Conservation (phyloP, 2,329 filamentous ascomycete species). For the Coniochaeta prunicola region DNA sequence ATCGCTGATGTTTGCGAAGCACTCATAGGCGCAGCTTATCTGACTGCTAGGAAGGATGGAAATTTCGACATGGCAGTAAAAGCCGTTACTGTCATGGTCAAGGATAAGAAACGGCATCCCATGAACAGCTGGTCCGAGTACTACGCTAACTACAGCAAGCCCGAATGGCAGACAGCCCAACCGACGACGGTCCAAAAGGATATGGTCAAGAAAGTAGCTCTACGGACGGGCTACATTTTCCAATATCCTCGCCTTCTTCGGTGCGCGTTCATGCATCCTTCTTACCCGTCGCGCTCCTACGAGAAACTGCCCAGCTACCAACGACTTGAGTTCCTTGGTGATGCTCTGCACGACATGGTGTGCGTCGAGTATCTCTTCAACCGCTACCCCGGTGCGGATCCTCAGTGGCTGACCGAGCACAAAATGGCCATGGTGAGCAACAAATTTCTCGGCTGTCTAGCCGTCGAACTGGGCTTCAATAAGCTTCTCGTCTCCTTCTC, state of each 20-base stretch:
- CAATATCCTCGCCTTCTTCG: constrained; percentile 66
- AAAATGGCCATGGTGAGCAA: constrained; percentile 99
- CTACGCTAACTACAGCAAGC: constrained; percentile 57
- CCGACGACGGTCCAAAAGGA: constrained; percentile 62
- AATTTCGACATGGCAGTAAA: constrained; percentile 51
- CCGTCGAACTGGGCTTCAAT: constrained; percentile 72
- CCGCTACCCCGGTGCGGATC: constrained; percentile 69
- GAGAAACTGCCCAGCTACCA: constrained; percentile 85
- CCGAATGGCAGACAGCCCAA: constrained; percentile 59
- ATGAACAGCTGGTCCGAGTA: constrained; percentile 70
- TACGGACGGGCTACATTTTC: constrained; percentile 57
- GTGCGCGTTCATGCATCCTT: constrained; percentile 84
- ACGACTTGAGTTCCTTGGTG: constrained; percentile 84
- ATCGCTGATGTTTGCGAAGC: constrained; percentile 94
- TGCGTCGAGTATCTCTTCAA: constrained; percentile 79
- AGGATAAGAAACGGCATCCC: constrained; percentile 54
- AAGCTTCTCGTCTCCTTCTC: constrained; percentile 58
- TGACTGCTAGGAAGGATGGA: constrained; percentile 34
- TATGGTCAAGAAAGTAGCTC: constrained; percentile 57
- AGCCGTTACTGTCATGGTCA: constrained; percentile 63
- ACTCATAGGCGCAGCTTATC: constrained; percentile 77
- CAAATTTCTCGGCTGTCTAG: constrained; percentile 79
- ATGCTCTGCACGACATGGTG: constrained; percentile 79
- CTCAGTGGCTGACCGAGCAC: constrained; percentile 96
- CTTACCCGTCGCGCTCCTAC: constrained; percentile 60